Conservation (phyloP, 192 early-diverging fungal species). For the Podila epigama region DNA sequence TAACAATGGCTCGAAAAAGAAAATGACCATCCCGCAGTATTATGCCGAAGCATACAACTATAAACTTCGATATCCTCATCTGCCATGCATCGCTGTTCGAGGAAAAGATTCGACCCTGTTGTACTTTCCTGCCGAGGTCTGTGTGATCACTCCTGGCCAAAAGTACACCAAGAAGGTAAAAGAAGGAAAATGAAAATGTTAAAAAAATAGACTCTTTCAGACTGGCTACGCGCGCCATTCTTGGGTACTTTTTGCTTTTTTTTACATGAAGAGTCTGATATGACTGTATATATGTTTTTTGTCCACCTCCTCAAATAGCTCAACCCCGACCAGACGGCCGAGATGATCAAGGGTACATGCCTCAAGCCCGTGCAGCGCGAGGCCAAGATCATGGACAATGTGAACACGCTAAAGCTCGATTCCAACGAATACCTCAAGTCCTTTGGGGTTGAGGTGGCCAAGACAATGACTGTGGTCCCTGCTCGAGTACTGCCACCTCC, state of each 20-base stretch:
- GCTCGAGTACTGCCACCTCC: constrained; percentile 78
- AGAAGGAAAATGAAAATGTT: constrained; percentile 70
- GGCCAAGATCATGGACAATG: constrained; percentile 65
- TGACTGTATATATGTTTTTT: background rate
- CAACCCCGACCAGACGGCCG: constrained; percentile 83
- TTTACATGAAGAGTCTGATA: background rate
- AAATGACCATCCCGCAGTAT: constrained; percentile 65
- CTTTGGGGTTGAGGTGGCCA: constrained; percentile 69
- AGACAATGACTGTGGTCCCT: constrained; percentile 69
- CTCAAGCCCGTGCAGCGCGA: constrained; percentile 67
- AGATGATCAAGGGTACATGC: constrained; percentile 94
- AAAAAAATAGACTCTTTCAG: too few species aligned
- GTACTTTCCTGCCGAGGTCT: constrained; percentile 89
- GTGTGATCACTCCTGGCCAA: constrained; percentile 82
- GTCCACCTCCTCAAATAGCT: too few species aligned
- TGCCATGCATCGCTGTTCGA: constrained; percentile 72
- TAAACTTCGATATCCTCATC: constrained; percentile 68
- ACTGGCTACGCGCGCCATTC: too few species aligned
- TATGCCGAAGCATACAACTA: constrained; percentile 70
- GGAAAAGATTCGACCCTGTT: constrained; percentile 47
- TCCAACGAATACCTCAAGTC: constrained; percentile 68
- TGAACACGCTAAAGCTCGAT: constrained; percentile 61
- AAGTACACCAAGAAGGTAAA: constrained; percentile 77
- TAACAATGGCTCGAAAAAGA: constrained; percentile 53
- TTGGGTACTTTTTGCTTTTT: constrained; percentile 28